Percentiles rank a stretch among this genome's conserved stretches.
phyloP scores from a whole-genome alignment of 352 stramenopile species.

The Hyaloperonospora brassicae region DNA sequence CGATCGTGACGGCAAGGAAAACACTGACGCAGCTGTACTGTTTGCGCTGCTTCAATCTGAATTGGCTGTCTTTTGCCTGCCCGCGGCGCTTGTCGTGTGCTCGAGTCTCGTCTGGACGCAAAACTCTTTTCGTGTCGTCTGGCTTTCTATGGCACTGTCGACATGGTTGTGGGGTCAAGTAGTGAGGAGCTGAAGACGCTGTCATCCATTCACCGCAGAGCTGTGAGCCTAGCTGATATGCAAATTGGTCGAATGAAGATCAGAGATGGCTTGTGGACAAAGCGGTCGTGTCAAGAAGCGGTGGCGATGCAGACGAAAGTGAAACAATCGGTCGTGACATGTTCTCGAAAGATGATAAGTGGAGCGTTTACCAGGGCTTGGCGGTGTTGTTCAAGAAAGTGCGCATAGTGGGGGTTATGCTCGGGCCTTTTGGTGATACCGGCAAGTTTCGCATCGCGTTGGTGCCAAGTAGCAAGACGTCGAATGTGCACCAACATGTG shows the following conservation, averaged over 20 bases:
- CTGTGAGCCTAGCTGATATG: too few species aligned
- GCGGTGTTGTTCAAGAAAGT: slow-evolving; percentile 43
- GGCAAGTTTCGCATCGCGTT: slow-evolving; percentile 66
- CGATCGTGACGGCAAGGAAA: too few species aligned
- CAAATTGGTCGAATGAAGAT: slow-evolving; percentile 65
- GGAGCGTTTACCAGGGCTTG: slow-evolving; percentile 45
- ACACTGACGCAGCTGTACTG: too few species aligned
- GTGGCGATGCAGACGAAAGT: slow-evolving; percentile 1
- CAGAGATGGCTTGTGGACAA: slow-evolving; percentile 62
- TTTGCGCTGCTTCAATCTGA: too few species aligned
- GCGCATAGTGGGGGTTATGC: slow-evolving; percentile 36
- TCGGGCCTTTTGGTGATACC: slow-evolving; percentile 72
- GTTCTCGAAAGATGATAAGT: slow-evolving; percentile 71
- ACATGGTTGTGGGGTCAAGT: too few species aligned
- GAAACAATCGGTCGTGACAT: slow-evolving; percentile 65
- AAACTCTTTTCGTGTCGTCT: too few species aligned
- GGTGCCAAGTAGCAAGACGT: background rate
- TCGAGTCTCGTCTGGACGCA: too few species aligned
- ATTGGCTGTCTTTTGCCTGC: too few species aligned
- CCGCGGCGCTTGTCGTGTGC: too few species aligned
- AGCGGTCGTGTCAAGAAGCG: slow-evolving; percentile 10
- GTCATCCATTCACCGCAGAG: too few species aligned
- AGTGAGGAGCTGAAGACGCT: too few species aligned
- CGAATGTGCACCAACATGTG: background rate
- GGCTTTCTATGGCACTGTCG: too few species aligned